These are phyloP conservation scores for Chrysopogon serrulatus DNA, from an alignment of 176 grass and related monocot species.

Conservation along the genomic window DNA sequence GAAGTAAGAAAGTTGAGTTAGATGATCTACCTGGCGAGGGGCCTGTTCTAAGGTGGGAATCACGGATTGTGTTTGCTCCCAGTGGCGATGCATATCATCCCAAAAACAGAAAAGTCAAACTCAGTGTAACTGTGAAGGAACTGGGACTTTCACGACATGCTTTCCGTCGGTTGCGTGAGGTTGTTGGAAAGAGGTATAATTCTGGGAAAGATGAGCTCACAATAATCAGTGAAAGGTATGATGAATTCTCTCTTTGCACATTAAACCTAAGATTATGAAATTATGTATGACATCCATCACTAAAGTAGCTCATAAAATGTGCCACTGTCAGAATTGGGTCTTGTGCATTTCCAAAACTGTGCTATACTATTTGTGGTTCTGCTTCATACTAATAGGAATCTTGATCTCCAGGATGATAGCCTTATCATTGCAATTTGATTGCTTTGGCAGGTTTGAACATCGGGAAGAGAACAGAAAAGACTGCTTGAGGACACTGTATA, in stretches of 20 bases:
- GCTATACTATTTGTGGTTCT: background rate
- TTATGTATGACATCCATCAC: background rate
- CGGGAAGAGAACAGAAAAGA: conserved; percentile 97
- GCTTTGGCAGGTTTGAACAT: conserved; percentile 61
- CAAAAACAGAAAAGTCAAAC: conserved; percentile 91
- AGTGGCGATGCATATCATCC: conserved; percentile 87
- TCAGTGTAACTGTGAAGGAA: conserved; percentile 86
- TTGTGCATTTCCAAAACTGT: background rate
- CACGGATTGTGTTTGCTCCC: conserved; percentile 79
- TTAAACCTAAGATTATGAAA: background rate
- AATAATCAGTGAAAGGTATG: conserved; percentile 88
- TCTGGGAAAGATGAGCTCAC: conserved; percentile 91
- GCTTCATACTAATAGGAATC: background rate
- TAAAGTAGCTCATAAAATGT: background rate
- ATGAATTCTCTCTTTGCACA: background rate
- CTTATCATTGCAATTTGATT: conserved; percentile 25
- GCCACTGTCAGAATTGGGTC: background rate
- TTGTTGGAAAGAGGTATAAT: conserved; percentile 90
- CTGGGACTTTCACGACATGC: conserved; percentile 79
- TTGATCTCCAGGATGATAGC: background rate
- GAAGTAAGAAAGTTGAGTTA: conserved; percentile 47
- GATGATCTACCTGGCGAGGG: conserved; percentile 89
- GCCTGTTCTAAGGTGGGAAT: conserved; percentile 89
- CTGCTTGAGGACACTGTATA: conserved; percentile 83
- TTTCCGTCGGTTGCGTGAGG: conserved; percentile 60